Evolutionary conservation across 1,284 basidiomycete species (phyloP).

Genomic region (Anthracocystis panici-leucophaei): DNA sequence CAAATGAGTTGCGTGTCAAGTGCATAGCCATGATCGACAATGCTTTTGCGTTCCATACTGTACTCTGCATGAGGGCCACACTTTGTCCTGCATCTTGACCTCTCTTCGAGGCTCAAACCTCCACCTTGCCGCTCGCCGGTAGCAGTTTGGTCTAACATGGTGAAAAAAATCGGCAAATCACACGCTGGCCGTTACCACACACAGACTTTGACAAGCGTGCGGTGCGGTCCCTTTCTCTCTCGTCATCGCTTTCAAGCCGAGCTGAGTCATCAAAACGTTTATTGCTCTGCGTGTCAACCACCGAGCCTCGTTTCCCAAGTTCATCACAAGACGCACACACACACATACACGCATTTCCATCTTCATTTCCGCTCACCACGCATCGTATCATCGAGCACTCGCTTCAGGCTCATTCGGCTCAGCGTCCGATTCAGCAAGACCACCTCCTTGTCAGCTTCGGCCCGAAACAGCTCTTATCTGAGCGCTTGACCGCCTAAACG

Average conservation of each 20-base stretch:
- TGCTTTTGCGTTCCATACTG: background rate
- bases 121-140: background rate
- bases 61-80: background rate
- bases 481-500: background rate
- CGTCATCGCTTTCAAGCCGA: constrained; percentile 5
- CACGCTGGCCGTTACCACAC: background rate
- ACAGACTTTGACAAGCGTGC: background rate
- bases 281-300: background rate
- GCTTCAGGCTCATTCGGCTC: background rate
- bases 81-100: too few relatives aligned
- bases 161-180: constrained; percentile 7
- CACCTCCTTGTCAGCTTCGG: background rate
- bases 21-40: constrained; percentile 8
- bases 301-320: background rate
- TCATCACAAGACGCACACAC: background rate
- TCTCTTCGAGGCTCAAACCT: background rate
- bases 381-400: background rate
- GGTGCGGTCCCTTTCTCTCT: background rate
- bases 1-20: background rate
- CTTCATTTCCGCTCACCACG: background rate
- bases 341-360: background rate
- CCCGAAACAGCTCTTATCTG: background rate
- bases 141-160: background rate
- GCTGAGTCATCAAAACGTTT: background rate
- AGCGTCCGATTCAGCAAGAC: background rate